phyloP scores from a whole-genome alignment of 306 rosid genomes.

The Comarum palustre region DNA sequence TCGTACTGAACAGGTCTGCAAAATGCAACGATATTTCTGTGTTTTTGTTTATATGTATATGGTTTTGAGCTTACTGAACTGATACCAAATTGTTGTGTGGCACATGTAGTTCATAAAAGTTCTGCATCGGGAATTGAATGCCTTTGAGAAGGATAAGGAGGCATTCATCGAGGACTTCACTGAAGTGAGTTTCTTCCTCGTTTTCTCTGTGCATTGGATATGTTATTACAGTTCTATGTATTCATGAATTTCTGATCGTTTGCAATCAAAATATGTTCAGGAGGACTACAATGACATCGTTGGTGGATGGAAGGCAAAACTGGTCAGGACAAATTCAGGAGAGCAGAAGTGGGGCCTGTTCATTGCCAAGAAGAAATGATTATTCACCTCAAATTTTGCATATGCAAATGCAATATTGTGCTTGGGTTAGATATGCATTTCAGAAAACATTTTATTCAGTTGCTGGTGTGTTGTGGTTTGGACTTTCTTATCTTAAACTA shows the following conservation, averaged over 20 bases:
- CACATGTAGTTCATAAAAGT: conserved; percentile 56
- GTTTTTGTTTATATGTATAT: neutral
- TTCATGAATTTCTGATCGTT: conserved; percentile 6
- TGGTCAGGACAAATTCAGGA: conserved; percentile 34
- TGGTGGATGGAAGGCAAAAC: conserved; percentile 53
- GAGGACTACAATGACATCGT: conserved; percentile 45
- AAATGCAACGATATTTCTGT: conserved; percentile 1
- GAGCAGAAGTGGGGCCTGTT: conserved; percentile 59
- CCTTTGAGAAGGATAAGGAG: conserved; percentile 62
- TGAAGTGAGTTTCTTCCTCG: conserved; percentile 44
- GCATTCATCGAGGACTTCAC: conserved; percentile 62
- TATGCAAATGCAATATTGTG: neutral
- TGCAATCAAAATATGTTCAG: conserved; percentile 14
- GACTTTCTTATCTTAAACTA: neutral
- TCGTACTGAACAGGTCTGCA: conserved; percentile 69
- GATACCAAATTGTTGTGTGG: conserved; percentile 16
- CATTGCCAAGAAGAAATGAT: conserved; percentile 65
- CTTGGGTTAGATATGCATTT: conserved; percentile 7
- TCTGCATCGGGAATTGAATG: conserved; percentile 55
- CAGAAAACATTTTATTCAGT: neutral
- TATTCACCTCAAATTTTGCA: neutral
- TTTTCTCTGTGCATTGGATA: neutral
- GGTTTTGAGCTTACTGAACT: conserved; percentile 9
- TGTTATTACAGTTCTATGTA: neutral
- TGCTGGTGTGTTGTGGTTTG: conserved; percentile 3